A percentile compares a stretch with the other conserved stretches of the same genome.
Evolutionary conservation across 176 grass and related monocot species (phyloP).

Genomic region (Avena atlantica): DNA sequence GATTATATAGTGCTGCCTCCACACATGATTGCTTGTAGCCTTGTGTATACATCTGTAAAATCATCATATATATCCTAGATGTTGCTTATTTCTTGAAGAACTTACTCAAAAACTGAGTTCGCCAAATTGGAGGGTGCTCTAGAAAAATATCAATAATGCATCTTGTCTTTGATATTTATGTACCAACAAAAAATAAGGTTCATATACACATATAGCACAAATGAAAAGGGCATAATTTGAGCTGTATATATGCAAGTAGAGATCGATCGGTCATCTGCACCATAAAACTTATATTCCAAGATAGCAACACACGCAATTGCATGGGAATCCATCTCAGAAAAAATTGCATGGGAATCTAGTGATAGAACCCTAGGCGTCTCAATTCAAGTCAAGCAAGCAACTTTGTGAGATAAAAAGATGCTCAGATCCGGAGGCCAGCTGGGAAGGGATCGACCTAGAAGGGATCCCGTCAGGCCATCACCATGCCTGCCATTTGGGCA

Average conservation of each 20-base stretch:
- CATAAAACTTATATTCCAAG: constrained; percentile 25
- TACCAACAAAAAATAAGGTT: too few relatives aligned
- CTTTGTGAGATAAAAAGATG: not conserved
- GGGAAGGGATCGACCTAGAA: not conserved
- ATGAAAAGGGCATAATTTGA: not conserved
- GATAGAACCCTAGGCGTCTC: constrained; percentile 20
- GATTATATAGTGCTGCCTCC: constrained; percentile 21
- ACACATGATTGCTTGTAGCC: not conserved
- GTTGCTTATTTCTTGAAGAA: too few relatives aligned
- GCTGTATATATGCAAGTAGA: not conserved
- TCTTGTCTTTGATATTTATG: not conserved
- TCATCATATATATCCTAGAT: too few relatives aligned
- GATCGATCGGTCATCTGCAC: not conserved
- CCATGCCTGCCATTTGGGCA: constrained; percentile 28
- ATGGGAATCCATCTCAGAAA: not conserved
- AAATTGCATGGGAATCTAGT: constrained; percentile 32
- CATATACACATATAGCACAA: not conserved
- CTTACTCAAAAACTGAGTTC: too few relatives aligned
- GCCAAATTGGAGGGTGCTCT: too few relatives aligned
- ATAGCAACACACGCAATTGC: not conserved
- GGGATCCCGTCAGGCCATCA: not conserved
- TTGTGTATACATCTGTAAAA: not conserved
- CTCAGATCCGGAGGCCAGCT: not conserved
- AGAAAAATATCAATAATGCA: not conserved
- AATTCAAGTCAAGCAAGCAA: not conserved